Conservation (phyloP, 305 asterid species). For the Euphrasia arctica region DNA sequence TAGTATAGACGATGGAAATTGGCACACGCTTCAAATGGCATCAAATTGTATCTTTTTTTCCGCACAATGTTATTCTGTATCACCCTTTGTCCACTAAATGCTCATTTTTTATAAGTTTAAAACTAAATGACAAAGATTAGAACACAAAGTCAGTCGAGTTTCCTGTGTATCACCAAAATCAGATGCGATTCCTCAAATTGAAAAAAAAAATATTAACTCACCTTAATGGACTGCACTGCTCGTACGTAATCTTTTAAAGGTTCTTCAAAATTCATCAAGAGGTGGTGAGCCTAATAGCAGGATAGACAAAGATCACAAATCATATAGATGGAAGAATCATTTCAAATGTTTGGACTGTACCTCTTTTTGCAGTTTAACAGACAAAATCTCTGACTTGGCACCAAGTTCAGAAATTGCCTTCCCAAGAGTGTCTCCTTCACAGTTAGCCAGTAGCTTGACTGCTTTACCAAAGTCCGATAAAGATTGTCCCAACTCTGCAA, state of each 20-base stretch:
- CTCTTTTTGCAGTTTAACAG: slow-evolving; percentile 80
- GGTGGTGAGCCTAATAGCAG: slow-evolving; percentile 71
- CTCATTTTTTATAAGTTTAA: neutral
- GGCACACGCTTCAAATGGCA: slow-evolving; percentile 14
- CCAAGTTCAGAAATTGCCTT: slow-evolving; percentile 94
- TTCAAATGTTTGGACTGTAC: slow-evolving; percentile 34
- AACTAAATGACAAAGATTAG: slow-evolving; percentile 1
- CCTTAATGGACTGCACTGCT: slow-evolving; percentile 96
- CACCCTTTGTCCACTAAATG: neutral
- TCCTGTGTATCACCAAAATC: slow-evolving; percentile 1
- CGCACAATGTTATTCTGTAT: slow-evolving; percentile 16
- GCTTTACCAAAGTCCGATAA: slow-evolving; percentile 95
- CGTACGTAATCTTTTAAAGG: slow-evolving; percentile 95
- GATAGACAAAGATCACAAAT: slow-evolving; percentile 11
- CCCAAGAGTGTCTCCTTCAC: slow-evolving; percentile 83
- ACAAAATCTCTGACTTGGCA: slow-evolving; percentile 67
- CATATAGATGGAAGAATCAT: slow-evolving; percentile 18
- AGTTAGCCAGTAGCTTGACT: slow-evolving; percentile 77
- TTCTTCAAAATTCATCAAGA: slow-evolving; percentile 93
- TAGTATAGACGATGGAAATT: too few relatives aligned
- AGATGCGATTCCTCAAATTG: slow-evolving; percentile 7
- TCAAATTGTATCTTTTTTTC: slow-evolving; percentile 30
- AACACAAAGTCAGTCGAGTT: slow-evolving; percentile 7
- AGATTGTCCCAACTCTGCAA: slow-evolving; percentile 86
- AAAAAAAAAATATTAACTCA: slow-evolving; percentile 35